These are phyloP conservation scores for Myxozyma sirexii DNA, from an alignment of 805 yeast species.

Conservation along the genomic window DNA sequence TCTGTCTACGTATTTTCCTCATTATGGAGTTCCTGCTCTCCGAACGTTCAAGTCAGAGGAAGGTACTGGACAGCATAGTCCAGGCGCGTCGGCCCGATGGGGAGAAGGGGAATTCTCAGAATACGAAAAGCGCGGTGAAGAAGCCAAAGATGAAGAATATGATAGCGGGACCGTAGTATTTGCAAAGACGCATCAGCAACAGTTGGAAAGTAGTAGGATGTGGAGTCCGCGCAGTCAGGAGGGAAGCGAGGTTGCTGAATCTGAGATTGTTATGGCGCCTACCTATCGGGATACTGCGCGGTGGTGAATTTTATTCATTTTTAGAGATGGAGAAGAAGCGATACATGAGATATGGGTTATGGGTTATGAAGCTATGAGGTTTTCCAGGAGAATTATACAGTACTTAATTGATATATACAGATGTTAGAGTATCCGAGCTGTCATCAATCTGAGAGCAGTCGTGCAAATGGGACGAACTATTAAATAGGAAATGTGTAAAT, in stretches of 20 bases:
- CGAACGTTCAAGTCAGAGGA: background rate
- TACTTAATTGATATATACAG: too few relatives aligned
- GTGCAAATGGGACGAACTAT: too few relatives aligned
- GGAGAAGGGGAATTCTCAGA: background rate
- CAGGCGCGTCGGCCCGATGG: background rate
- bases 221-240: background rate
- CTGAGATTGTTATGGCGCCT: background rate
- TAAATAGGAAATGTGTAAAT: too few relatives aligned
- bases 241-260: background rate
- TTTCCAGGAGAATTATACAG: too few relatives aligned
- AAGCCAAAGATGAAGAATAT: background rate
- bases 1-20: background rate
- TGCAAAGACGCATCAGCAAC: background rate
- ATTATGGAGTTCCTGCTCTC: background rate
- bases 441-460: too few relatives aligned
- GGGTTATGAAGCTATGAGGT: too few relatives aligned
- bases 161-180: background rate
- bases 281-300: constrained; percentile 4
- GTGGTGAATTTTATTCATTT: background rate
- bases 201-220: constrained; percentile 2
- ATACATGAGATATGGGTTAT: too few relatives aligned
- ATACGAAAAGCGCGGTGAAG: background rate
- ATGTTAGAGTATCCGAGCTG: too few relatives aligned
- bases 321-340: too few relatives aligned
- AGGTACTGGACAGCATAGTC: background rate